Base-by-base conservation (phyloP, 1,284 basidiomycete species). In the Grifola frondosa region DNA sequence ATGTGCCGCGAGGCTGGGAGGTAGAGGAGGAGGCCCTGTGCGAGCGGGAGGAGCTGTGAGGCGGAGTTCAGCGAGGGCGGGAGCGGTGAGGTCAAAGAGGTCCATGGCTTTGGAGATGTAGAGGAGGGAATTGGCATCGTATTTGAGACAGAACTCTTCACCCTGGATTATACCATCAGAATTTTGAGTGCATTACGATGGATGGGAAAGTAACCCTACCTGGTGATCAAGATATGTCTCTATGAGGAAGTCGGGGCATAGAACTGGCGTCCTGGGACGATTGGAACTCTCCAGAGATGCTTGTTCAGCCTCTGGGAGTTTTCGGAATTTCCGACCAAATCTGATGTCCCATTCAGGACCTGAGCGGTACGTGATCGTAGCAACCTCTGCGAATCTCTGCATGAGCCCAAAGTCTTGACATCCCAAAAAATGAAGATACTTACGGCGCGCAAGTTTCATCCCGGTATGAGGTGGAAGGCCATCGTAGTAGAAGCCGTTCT, bases 61-160 rank as follows among this genome's bases (percentile, higher is more conserved):
- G 29, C 77, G 74, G 16, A 98, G 77, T 30, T 83, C 79, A 29
- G 76, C 66, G 4, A 99, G 76, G 5, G 92, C 80, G 19, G 90
- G 78, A 5, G 75, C 73, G 0, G 92, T 93, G 82, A 99, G 88
- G 69, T 98, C 96, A 65, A 99, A 99, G 2, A 99, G 76, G 66
- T 99, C 96, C 96, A 99, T 99, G 15, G 97, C 96, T 71, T 99
- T 99, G 16, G 89, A 93, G 51, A 97, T 83, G 73, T 99, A 99
- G 58, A 99, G 94, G 65, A 99, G 84, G 3, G 93, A 97, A 70
- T 99, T 99, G 47, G 97, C 96, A 64, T 99, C 96, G 68, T 99
- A 99, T 64, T 97, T 99, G 46, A 98, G 75, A 65, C 96, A 99
- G 72, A 99, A 99, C 59, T 93, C 84, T 68, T 95, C 92, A 45